Base-by-base conservation (phyloP, 345 rosid genomes). In the Rhizophora apiculata region DNA sequence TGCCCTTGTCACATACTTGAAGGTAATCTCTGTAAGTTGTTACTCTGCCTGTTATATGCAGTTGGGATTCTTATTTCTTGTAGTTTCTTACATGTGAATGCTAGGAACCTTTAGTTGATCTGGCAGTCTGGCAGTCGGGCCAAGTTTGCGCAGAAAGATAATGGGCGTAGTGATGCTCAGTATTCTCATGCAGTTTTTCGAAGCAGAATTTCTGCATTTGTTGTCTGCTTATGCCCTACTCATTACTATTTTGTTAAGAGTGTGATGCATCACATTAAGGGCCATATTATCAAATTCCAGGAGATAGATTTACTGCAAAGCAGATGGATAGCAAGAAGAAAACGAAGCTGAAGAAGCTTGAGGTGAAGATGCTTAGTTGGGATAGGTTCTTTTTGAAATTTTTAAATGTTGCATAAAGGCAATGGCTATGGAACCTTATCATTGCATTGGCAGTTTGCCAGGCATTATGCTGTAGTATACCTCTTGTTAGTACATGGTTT, bases 291-390 rank as follows among this genome's bases (percentile, higher is more conserved):
- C 63, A 49, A 69, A 59, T 72, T 78, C 81, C 87, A 95, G 99
- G 99, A 72, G 96, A 95, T 5, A 87, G 79, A 64, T 92, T 95
- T 70, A 66, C 92, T 61, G 46, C 94, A 51, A 92, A 95, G 77
- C 85, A 92, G 78, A 82, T 81, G 5, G 98, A 95, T 65, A 85
- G 62, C 87, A 85, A 80, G 85, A 95, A 90, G 90, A 95, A 92
- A 82, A 95, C 78, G 85, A 95, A 95, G 78, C 85, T 92, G 61
- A 95, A 86, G 85, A 90, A 77, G 82, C 97, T 85, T 46, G 97
- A 92, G 82, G 91, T 90, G 19, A 95, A 76, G 85, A 85, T 95
- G 77, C 99, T 95, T 78, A 88, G 99, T 70, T 95, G 99, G 99
- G 92, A 97, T 95, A 72, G 70, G 89, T 73, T 78, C 53, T 52